These are phyloP conservation scores for Fusarium fujikuroi DNA, from an alignment of 2,329 filamentous ascomycete genomes.

Conservation along the genomic window DNA sequence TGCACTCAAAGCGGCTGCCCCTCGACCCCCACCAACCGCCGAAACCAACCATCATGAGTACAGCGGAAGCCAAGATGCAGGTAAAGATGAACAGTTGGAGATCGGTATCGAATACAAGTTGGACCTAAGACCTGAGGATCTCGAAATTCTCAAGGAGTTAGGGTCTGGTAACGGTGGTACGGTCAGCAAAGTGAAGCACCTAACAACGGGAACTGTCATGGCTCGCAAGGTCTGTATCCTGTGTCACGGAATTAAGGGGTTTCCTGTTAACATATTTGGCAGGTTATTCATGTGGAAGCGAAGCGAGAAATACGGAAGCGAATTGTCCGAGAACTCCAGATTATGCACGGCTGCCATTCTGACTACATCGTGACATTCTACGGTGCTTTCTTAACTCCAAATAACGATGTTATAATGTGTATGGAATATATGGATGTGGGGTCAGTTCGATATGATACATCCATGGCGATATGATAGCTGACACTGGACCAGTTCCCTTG, in stretches of 20 bases:
- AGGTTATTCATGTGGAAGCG: conserved; percentile 98
- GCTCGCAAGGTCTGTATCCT: conserved; percentile 81
- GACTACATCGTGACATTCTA: conserved; percentile 98
- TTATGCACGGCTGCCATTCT: conserved; percentile 98
- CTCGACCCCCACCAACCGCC: conserved; percentile 76
- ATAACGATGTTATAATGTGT: conserved; percentile 98
- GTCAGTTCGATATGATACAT: conserved; percentile 64
- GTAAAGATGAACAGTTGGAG: conserved; percentile 75
- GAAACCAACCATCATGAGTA: conserved; percentile 74
- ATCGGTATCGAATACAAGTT: conserved; percentile 98
- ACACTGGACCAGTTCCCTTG: conserved; percentile 74
- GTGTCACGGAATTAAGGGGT: neutral
- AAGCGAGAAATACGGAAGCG: conserved; percentile 97
- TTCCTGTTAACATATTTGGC: conserved; percentile 31
- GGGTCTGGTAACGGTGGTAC: conserved; percentile 97
- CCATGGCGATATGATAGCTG: neutral
- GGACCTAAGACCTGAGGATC: conserved; percentile 89
- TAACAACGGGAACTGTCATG: conserved; percentile 95
- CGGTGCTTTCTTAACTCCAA: conserved; percentile 94
- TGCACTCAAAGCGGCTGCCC: conserved; percentile 81
- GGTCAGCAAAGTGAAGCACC: conserved; percentile 97
- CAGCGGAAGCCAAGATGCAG: conserved; percentile 67
- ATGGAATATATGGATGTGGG: conserved; percentile 99
- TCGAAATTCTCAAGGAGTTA: conserved; percentile 93
- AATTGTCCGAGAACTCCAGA: conserved; percentile 95